Evolutionary conservation across 164 flowering plant genomes (phyloP).

Genomic region (Aristolochia fimbriata): DNA sequence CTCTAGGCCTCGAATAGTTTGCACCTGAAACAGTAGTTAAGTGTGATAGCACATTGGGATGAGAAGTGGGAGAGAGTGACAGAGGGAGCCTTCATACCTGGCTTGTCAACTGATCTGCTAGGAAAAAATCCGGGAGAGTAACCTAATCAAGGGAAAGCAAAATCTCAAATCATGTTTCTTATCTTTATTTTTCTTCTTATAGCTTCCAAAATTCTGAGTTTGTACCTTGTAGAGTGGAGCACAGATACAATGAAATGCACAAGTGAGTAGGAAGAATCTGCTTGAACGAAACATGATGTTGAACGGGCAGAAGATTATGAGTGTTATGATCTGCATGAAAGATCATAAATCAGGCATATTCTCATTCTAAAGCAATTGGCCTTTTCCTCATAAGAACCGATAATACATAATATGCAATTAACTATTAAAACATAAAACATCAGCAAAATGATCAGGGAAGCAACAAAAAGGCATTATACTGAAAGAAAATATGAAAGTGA

Average conservation of each 20-base stretch:
- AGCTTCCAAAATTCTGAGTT: background rate
- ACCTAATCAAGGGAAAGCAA: conserved; percentile 22
- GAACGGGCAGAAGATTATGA: conserved; percentile 40
- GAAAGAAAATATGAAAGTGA: background rate
- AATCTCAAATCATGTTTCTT: background rate
- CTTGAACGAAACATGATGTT: conserved; percentile 60
- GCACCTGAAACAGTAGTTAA: conserved; percentile 37
- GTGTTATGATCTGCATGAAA: conserved; percentile 28
- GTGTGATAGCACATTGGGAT: too few relatives aligned
- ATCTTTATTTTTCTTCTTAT: background rate
- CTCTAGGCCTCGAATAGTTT: conserved; percentile 56
- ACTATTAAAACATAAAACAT: too few relatives aligned
- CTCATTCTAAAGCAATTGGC: too few relatives aligned
- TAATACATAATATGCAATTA: too few relatives aligned
- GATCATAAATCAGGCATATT: background rate
- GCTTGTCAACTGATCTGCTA: conserved; percentile 66
- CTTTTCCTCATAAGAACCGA: too few relatives aligned
- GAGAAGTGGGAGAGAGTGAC: background rate
- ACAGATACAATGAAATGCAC: conserved; percentile 34
- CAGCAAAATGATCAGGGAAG: background rate
- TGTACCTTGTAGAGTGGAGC: conserved; percentile 71
- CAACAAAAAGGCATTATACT: background rate
- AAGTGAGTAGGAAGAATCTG: conserved; percentile 45
- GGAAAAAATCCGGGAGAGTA: conserved; percentile 51
- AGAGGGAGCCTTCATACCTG: conserved; percentile 27